Evolutionary conservation across 2,329 filamentous ascomycete genomes (phyloP).

Genomic region (Alternaria novae-zelandiae): DNA sequence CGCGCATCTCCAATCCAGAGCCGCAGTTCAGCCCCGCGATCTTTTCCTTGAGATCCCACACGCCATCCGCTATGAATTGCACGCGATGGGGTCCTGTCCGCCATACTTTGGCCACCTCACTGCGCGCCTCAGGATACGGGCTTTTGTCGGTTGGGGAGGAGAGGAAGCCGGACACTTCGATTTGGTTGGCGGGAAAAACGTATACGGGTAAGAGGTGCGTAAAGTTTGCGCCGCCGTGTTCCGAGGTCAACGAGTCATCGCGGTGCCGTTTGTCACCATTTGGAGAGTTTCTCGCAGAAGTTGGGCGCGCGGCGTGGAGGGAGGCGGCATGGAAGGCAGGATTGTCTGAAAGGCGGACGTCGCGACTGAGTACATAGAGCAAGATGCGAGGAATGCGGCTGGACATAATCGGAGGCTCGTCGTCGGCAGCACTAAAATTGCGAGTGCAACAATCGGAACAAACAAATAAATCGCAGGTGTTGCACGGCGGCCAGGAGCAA

Average conservation of each 20-base stretch:
- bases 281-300: conserved; percentile 8
- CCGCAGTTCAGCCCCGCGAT: conserved; percentile 66
- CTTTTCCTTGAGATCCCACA: conserved; percentile 73
- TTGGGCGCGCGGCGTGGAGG: conserved; percentile 23
- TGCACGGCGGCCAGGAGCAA: conserved; percentile 39
- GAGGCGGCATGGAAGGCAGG: conserved; percentile 69
- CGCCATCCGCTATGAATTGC: conserved; percentile 73
- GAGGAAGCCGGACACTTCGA: conserved; percentile 79
- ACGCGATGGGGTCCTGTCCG: conserved; percentile 74
- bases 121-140: conserved; percentile 73
- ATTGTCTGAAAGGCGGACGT: conserved; percentile 76
- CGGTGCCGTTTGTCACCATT: conserved; percentile 44
- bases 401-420: conserved; percentile 27
- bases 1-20: conserved; percentile 63
- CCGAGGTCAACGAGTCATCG: conserved; percentile 36
- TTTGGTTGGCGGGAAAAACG: conserved; percentile 71
- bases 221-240: conserved; percentile 28
- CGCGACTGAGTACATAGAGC: conserved; percentile 74
- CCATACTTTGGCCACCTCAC: conserved; percentile 71
- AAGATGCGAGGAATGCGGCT: conserved; percentile 56
- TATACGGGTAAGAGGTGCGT: conserved; percentile 71
- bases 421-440: conserved; percentile 16
- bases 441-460: conserved; percentile 33
- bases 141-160: conserved; percentile 46
- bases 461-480: conserved; percentile 31